These are phyloP conservation scores for Halteria grandinella DNA, from an alignment of 73 alveolate genomes.

Conservation along the genomic window DNA sequence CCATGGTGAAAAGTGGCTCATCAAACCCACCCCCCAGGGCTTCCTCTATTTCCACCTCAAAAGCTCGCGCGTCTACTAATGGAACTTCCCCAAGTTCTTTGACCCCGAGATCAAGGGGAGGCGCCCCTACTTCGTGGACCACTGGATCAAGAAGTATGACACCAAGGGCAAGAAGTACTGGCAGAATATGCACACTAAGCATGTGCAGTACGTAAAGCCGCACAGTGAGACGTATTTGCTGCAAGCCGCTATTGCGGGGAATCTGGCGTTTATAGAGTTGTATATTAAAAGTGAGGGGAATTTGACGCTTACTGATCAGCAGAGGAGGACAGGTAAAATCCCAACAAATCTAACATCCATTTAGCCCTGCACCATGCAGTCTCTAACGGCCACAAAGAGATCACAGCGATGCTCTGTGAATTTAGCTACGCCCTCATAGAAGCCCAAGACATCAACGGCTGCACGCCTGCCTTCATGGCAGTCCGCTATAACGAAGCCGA, in stretches of 20 bases:
- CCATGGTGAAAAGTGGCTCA: conserved; percentile 58
- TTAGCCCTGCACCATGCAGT: conserved; percentile 66
- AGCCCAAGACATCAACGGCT: conserved; percentile 11
- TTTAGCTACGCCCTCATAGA: conserved; percentile 49
- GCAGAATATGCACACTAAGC: conserved; percentile 37
- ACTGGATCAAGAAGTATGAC: conserved; percentile 58
- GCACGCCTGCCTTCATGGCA: conserved; percentile 60
- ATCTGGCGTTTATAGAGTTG: conserved; percentile 57
- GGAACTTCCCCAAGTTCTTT: conserved; percentile 65
- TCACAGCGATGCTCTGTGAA: conserved; percentile 33
- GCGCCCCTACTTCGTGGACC: conserved; percentile 10
- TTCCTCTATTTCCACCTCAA: conserved; percentile 58
- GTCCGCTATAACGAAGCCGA: conserved; percentile 47
- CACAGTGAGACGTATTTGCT: conserved; percentile 52
- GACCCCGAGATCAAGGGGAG: conserved; percentile 38
- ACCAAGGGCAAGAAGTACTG: conserved; percentile 50
- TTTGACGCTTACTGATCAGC: conserved; percentile 30
- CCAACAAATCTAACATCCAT: not conserved
- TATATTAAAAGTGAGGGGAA: conserved; percentile 45
- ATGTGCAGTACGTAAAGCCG: conserved; percentile 50
- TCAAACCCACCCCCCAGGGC: conserved; percentile 66
- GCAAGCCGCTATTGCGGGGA: conserved; percentile 56
- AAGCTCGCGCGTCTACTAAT: conserved; percentile 56
- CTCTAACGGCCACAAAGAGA: conserved; percentile 56
- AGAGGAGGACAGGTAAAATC: conserved; percentile 55